phyloP scores from a whole-genome alignment of 768 basidiomycete species.

The Lactarius hengduanensis region DNA sequence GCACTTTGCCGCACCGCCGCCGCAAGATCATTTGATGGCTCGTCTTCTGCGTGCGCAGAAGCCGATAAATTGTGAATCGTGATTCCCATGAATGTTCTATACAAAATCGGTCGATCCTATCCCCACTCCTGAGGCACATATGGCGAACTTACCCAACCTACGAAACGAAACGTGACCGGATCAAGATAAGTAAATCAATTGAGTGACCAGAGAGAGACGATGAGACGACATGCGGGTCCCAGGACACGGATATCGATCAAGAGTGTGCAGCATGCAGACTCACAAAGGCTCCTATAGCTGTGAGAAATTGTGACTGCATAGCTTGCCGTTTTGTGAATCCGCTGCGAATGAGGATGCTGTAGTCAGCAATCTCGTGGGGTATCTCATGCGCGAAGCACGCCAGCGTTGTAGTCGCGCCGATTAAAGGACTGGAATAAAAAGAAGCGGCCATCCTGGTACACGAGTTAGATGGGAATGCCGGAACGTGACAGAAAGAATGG shows the following conservation, averaged over 20 bases:
- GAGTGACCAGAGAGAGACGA: background rate
- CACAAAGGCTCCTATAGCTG: conserved; percentile 90
- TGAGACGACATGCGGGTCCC: conserved; percentile 22
- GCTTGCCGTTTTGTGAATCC: conserved; percentile 90
- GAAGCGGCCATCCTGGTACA: conserved; percentile 81
- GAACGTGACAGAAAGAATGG: conserved; percentile 23
- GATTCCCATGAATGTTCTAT: conserved; percentile 84
- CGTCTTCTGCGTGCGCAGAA: conserved; percentile 40
- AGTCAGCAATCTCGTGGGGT: conserved; percentile 96
- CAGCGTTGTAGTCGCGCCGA: conserved; percentile 92
- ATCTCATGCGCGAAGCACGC: conserved; percentile 96
- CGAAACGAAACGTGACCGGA: conserved; percentile 12
- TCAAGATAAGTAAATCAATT: conserved; percentile 13
- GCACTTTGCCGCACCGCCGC: conserved; percentile 76
- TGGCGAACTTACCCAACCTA: conserved; percentile 33
- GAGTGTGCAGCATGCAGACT: conserved; percentile 38
- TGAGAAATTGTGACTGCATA: conserved; percentile 91
- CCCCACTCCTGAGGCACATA: background rate
- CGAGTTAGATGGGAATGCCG: conserved; percentile 8
- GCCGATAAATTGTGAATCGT: conserved; percentile 74
- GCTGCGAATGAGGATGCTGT: conserved; percentile 86
- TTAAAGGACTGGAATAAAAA: conserved; percentile 94
- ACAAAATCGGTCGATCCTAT: background rate
- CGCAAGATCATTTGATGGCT: conserved; percentile 56
- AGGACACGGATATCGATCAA: conserved; percentile 29